Evolutionary conservation across 441 rosid genomes (phyloP).

Genomic region (Manihot esculenta): DNA sequence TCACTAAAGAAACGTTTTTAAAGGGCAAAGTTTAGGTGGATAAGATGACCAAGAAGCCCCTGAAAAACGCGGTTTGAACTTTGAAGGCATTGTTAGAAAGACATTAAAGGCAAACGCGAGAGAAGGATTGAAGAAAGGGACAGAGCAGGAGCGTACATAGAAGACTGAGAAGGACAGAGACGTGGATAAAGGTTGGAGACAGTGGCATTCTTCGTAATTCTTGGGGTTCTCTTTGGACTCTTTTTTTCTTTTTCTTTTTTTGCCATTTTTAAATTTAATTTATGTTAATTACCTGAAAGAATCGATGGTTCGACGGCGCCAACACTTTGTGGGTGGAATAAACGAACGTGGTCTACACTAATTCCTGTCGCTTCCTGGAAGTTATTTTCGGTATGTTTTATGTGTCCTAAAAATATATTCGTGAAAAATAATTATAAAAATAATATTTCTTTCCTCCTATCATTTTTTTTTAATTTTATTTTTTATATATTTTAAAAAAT

Average conservation of each 20-base stretch:
- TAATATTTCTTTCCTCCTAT: too few species aligned
- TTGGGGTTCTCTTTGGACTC: neutral
- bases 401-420: too few species aligned
- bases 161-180: neutral
- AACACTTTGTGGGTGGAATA: too few species aligned
- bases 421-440: too few species aligned
- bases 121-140: neutral
- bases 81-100: neutral
- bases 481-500: too few species aligned
- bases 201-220: neutral
- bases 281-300: too few species aligned
- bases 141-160: neutral
- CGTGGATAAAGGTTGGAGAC: neutral
- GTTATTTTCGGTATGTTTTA: too few species aligned
- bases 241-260: neutral
- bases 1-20: too few species aligned
- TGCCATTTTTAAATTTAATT: neutral
- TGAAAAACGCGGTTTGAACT: neutral
- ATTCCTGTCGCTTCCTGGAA: too few species aligned
- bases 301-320: too few species aligned
- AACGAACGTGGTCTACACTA: too few species aligned
- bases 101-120: neutral
- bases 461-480: too few species aligned
- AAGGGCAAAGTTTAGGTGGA: neutral
- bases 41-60: constrained; percentile 22